Evolutionary conservation across 768 basidiomycete genomes (phyloP), one percentile per base, ranked within the genome.

Genomic region (Suillus subluteus): DNA sequence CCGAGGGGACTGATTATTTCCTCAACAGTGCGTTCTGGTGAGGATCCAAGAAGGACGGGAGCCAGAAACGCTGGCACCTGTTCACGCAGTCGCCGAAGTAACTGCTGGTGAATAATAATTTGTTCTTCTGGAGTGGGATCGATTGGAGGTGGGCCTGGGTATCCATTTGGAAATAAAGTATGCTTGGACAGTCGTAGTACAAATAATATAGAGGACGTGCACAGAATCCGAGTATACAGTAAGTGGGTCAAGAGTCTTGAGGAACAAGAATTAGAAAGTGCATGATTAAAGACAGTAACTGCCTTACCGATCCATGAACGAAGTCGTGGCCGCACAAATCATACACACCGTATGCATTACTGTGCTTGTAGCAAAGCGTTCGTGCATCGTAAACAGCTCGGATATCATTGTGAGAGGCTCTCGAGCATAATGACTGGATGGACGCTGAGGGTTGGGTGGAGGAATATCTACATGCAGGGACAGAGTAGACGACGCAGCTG

Each of bases 121-220:
- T 94, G 91, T 76, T 96, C 95, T 69, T 92, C 92, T 1, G 80
- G 80, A 0, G 90, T 88, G 21, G 96, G 96, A 54, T 94, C 92
- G 1, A 85, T 80, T 2, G 91, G 88, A 1, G 88, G 77, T 0
- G 89, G 87, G 0, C 86, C 92, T 1, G 95, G 95, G 78, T 94
- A 94, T 16, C 97, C 96, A 68, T 89, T 88, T 4, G 97, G 96
- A 74, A 97, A 99, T 35, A 99, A 82, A 9, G 90, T 84, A 11
- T 83, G 83, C 71, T 92, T 94, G 16, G 88, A 79, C 6, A 83
- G 73, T 44, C 86, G 84, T 44, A 88, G 80, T 35, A 85, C 75
- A 40, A 80, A 81, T 23, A 90, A 81, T 32, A 93, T 75, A 61
- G 85, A 83, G 6, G 80, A 67, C 6, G 86, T 80, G 1, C 87